Evolutionary conservation across 495 filamentous ascomycete genomes (phyloP), one percentile per base, ranked within the genome.

Genomic region (Penicillium taxi): DNA sequence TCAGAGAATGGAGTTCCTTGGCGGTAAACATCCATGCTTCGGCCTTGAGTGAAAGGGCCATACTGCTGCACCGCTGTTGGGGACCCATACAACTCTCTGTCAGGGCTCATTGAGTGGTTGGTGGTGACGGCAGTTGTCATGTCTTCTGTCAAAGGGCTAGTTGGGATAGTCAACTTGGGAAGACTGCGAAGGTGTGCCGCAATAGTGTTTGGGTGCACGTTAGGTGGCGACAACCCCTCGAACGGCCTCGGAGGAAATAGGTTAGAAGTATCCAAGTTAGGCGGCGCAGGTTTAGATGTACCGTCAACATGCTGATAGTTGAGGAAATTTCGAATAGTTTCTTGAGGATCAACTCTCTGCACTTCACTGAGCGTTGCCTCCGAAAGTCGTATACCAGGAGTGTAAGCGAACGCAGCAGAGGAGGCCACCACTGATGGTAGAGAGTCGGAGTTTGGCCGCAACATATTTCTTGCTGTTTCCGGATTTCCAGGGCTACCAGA

Each of bases 271-370:
- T 29, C 26, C 26, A 29, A 13, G 12, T 5, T 8, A 29, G 26
- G 26, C 6, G 26, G 5, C 26, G 5, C 20, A 27, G 13, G 28
- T 28, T 30, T 24, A 6, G 6, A 11, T 6, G 22, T 6, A 29
- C 7, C n/a, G 11, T 26, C 22, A 16, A 35, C 8, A 13, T 79
- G 74, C 47, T 94, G 87, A 56, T 85, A 85, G 48, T 74, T 72
- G 32, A 96, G 65, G 67, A 93, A 96, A 30, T 94, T 80, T 30
- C 84, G 76, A 14, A 96, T 83, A 45, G 85, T 93, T 56, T 96
- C 90, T 49, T 88, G 86, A 6, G 90, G 86, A 56, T 96, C 90
- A 21, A 79, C 73, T 1, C 59, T 58, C 34, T 78, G 61, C 8
- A 96, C 58, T 32, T 70, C 75, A 23, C 75, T 72, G 7, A 96